Percentiles rank a stretch among this genome's conserved stretches.
Conservation (phyloP, 2,329 filamentous ascomycete species). For the Blastomyces emzantsi region DNA sequence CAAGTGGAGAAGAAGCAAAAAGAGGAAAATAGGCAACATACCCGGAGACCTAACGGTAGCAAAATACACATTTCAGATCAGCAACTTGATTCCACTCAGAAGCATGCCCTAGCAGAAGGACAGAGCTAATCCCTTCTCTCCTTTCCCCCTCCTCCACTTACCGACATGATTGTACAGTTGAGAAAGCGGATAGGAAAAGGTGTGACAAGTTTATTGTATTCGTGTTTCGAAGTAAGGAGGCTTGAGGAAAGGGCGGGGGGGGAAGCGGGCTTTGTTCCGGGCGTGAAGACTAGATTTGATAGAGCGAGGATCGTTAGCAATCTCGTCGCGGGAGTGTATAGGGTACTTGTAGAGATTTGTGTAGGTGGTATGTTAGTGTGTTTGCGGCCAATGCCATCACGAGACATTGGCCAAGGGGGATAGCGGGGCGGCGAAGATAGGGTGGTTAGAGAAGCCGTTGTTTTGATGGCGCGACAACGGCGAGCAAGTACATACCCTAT, state of each 20-base stretch:
- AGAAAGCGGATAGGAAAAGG: background rate
- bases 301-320: background rate
- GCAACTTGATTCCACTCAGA: background rate
- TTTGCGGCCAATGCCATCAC: background rate
- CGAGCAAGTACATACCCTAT: background rate
- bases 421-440: background rate
- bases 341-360: background rate
- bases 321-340: background rate
- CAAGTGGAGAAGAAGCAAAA: no score
- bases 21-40: background rate
- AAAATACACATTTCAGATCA: background rate
- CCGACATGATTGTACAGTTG: constrained; percentile 1
- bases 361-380: background rate
- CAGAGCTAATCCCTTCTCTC: background rate
- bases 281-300: background rate
- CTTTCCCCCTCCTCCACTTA: background rate
- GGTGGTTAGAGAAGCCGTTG: background rate
- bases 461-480: background rate
- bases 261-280: background rate
- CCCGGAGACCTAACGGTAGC: constrained; percentile 2
- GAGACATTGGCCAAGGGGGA: background rate
- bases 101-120: background rate
- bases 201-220: background rate
- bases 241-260: background rate
- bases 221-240: background rate